Percentiles rank a stretch among this genome's conserved stretches.
These are phyloP conservation scores for Tillandsia leiboldiana DNA, from an alignment of 176 grass and related monocot genomes.

Conservation along the genomic window DNA sequence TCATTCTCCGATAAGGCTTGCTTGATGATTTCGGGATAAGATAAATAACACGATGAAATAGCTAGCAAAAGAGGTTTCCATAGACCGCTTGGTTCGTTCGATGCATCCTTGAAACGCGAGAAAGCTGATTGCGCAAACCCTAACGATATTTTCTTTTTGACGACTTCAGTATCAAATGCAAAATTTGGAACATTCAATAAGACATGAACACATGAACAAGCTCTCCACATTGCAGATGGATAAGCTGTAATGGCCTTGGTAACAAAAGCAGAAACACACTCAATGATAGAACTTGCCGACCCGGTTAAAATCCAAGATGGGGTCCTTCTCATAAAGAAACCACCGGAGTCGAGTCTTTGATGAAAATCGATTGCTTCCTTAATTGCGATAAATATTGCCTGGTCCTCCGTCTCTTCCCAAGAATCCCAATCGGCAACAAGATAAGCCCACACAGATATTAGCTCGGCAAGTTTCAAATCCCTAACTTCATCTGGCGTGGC, in stretches of 20 bases:
- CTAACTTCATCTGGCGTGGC: slow-evolving; percentile 40
- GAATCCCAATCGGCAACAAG: slow-evolving; percentile 51
- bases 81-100: slow-evolving; percentile 42
- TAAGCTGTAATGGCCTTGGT: slow-evolving; percentile 53
- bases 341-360: slow-evolving; percentile 39
- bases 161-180: slow-evolving; percentile 26
- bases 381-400: slow-evolving; percentile 60
- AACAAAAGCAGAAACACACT: slow-evolving; percentile 57
- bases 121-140: slow-evolving; percentile 47
- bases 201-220: slow-evolving; percentile 67
- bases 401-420: slow-evolving; percentile 88
- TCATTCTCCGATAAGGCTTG: slow-evolving; percentile 37
- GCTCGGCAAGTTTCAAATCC: slow-evolving; percentile 50
- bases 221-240: slow-evolving; percentile 71
- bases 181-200: slow-evolving; percentile 54
- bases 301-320: slow-evolving; percentile 24
- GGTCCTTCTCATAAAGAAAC: slow-evolving; percentile 45
- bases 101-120: slow-evolving; percentile 40
- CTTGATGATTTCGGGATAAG: slow-evolving; percentile 59
- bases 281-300: slow-evolving; percentile 43
- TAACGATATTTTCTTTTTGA: slow-evolving; percentile 33
- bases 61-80: slow-evolving; percentile 58
- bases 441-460: slow-evolving; percentile 62
- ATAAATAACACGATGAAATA: slow-evolving; percentile 72
- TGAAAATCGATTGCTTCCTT: slow-evolving; percentile 63